These are phyloP conservation scores for Aspergillus viridinutans DNA, from an alignment of 2,329 filamentous ascomycete genomes.

Conservation along the genomic window DNA sequence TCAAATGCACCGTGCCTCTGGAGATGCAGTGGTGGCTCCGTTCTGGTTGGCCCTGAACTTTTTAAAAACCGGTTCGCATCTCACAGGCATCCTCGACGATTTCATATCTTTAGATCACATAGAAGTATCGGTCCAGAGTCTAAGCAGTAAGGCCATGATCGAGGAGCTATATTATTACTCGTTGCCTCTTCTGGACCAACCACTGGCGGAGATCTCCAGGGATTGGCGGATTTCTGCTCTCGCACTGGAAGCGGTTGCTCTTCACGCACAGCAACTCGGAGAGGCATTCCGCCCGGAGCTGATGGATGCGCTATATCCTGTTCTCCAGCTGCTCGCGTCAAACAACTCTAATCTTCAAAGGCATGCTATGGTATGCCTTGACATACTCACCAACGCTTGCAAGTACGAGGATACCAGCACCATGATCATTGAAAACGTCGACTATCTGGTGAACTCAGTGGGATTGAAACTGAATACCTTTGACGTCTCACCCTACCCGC, in stretches of 20 bases:
- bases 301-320: slow-evolving; percentile 84
- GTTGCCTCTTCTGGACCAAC: slow-evolving; percentile 38
- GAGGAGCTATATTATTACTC: slow-evolving; percentile 44
- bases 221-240: slow-evolving; percentile 76
- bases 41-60: slow-evolving; percentile 79
- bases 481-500: slow-evolving; percentile 85
- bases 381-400: slow-evolving; percentile 71
- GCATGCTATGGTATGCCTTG: slow-evolving; percentile 79
- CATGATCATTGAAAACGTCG: slow-evolving; percentile 83
- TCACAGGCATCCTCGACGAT: slow-evolving; percentile 57
- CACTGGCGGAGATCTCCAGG: slow-evolving; percentile 31
- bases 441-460: slow-evolving; percentile 94
- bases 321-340: slow-evolving; percentile 84
- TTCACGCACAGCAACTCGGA: slow-evolving; percentile 65
- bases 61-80: slow-evolving; percentile 54
- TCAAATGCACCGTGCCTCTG: slow-evolving; percentile 55
- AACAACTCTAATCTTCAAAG: slow-evolving; percentile 62
- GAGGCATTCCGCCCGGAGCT: slow-evolving; percentile 75
- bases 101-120: slow-evolving; percentile 57
- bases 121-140: slow-evolving; percentile 23
- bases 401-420: slow-evolving; percentile 70
- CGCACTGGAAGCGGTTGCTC: slow-evolving; percentile 73
- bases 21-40: slow-evolving; percentile 60
- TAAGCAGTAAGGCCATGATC: slow-evolving; percentile 33
- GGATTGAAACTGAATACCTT: slow-evolving; percentile 85